Conservation (phyloP, 257 asterid genomes). For the Datura wrightii region DNA sequence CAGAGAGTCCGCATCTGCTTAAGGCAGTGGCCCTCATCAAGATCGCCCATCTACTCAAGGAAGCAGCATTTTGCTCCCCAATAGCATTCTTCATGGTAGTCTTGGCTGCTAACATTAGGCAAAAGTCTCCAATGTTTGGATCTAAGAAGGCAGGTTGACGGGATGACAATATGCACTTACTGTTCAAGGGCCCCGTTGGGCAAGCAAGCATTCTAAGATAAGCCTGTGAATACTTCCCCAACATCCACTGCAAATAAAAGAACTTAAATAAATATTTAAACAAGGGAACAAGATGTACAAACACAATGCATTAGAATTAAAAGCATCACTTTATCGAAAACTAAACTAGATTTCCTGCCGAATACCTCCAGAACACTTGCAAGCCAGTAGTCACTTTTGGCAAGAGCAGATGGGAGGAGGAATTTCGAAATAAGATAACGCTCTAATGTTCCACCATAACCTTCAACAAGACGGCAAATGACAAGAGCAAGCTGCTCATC, state of each 20-base stretch:
- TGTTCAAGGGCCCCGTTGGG: conserved; percentile 48
- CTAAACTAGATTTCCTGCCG: conserved; percentile 29
- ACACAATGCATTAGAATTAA: conserved; percentile 30
- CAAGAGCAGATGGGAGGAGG: conserved; percentile 88
- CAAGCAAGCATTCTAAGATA: conserved; percentile 70
- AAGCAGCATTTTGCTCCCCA: conserved; percentile 81
- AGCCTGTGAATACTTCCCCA: conserved; percentile 77
- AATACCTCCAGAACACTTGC: conserved; percentile 87
- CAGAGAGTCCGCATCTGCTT: conserved; percentile 89
- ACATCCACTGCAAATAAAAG: conserved; percentile 70
- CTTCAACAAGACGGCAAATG: conserved; percentile 91
- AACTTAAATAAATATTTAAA: conserved; percentile 33
- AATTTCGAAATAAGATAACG: conserved; percentile 64
- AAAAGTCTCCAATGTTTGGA: conserved; percentile 88
- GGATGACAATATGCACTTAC: conserved; percentile 59
- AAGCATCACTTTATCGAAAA: conserved; percentile 16
- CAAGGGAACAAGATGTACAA: conserved; percentile 34
- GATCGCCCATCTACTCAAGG: conserved; percentile 72
- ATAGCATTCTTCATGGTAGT: conserved; percentile 79
- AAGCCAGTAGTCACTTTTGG: conserved; percentile 81
- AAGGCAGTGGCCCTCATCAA: conserved; percentile 76
- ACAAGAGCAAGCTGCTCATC: conserved; percentile 98
- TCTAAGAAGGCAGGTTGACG: conserved; percentile 69
- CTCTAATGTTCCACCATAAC: conserved; percentile 79
- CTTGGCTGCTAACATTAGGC: conserved; percentile 82